Base-by-base conservation (phyloP, 495 filamentous ascomycete species). In the Trichoderma erinaceum region DNA sequence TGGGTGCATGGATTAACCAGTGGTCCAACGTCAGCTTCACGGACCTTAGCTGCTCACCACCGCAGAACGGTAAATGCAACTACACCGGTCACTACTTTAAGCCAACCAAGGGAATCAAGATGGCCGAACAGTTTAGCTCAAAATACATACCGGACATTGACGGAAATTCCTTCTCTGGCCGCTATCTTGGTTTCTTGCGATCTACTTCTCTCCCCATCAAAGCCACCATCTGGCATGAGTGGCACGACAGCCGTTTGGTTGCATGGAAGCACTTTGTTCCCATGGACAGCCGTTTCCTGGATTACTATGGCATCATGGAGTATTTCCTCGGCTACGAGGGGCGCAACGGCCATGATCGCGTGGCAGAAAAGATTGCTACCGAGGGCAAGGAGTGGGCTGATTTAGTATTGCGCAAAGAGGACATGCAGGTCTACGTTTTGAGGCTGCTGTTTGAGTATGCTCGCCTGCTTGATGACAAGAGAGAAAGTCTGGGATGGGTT, bases 241-340 rank as follows among this genome's bases (percentile, higher is more conserved):
- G 89, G 89, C 89, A 91, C 68, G 89, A 92, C 71, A 85, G 82
- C 44, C 77, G 89, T 25, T 76, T 92, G 10, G 80, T 89, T 25
- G 81, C 88, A 13, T 92, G 89, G 89, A 84, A 84, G 67, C 89
- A 92, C 71, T 92, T 87, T 70, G 88, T 92, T n/a, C 92, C 92
- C 1, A 90, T 95, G 89, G 92, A 94, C 72, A 92, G 89, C 72
- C 83, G 87, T 16, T 93, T 89, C 69, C 81, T 86, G 44, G 92
- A 96, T 73, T 78, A 91, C 61, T 93, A 87, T 66, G 88, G 86
- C 2, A 84, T 95, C 15, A 86, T 95, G 83, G 87, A 90, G 68
- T 94, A 92, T 72, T 93, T 94, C 74, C 70, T 92, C 4, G 90
- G 90, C 15, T 81, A 78, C 58, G 75, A 79, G 32, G 71, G 70